Percentiles rank a stretch among this genome's conserved stretches.
phyloP scores from a whole-genome alignment of 1,284 basidiomycete species.

The Xerocomus nothofagi region DNA sequence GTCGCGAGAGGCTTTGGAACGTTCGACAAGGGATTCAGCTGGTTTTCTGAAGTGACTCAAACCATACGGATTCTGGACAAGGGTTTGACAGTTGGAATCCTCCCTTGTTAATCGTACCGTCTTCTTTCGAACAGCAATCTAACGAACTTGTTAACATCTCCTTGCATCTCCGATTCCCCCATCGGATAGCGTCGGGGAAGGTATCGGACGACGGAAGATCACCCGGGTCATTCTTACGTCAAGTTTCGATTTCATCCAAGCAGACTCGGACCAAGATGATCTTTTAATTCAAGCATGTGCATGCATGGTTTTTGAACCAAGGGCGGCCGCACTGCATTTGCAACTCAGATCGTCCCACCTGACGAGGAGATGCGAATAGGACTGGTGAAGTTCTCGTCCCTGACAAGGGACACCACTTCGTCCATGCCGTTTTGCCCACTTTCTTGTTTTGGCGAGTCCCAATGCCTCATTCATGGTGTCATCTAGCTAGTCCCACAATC shows the following conservation, averaged over 20 bases:
- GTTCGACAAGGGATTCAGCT: constrained; percentile 67
- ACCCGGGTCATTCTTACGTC: not conserved
- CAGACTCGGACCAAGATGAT: not conserved
- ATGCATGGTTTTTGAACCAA: not conserved
- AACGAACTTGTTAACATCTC: not conserved
- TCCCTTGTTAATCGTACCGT: constrained; percentile 47
- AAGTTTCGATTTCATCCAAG: not conserved
- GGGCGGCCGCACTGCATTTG: not conserved
- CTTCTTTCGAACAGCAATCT: not conserved
- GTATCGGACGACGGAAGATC: not conserved
- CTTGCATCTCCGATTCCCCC: not conserved
- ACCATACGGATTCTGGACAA: constrained; percentile 59
- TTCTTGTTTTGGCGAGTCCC: not conserved
- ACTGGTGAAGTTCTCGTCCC: not conserved
- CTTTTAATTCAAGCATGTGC: not conserved
- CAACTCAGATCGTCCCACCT: not conserved
- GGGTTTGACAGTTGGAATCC: constrained; percentile 51
- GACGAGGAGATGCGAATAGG: no score
- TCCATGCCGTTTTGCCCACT: no score
- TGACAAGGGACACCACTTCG: not conserved
- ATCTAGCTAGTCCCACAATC: not conserved
- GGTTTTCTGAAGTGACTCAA: constrained; percentile 75
- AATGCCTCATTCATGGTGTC: not conserved
- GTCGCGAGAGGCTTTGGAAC: constrained; percentile 40
- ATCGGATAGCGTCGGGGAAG: not conserved